Percentiles rank a stretch among this genome's conserved stretches.
Conservation (phyloP, 2,329 filamentous ascomycete species). For the Calonectria pseudoreteaudii region DNA sequence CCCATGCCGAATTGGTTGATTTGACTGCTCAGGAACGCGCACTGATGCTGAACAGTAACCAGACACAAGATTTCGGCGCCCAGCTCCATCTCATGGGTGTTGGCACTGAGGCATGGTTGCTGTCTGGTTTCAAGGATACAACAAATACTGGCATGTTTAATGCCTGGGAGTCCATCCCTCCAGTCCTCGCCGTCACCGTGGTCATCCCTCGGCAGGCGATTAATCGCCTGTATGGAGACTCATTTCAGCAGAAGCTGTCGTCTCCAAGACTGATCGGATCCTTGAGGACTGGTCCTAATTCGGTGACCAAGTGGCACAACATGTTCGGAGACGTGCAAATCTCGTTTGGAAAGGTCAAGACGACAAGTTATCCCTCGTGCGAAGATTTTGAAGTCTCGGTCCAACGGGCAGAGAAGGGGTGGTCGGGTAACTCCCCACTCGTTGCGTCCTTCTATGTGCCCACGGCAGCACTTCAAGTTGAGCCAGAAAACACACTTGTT, state of each 20-base stretch:
- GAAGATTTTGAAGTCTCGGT: conserved; percentile 50
- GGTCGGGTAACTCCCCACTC: conserved; percentile 52
- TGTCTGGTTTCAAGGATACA: conserved; percentile 31
- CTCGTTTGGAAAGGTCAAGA: conserved; percentile 52
- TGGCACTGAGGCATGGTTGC: conserved; percentile 47
- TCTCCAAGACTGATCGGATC: conserved; percentile 48
- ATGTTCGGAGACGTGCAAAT: conserved; percentile 56
- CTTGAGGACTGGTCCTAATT: conserved; percentile 39
- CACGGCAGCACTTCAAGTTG: conserved; percentile 47
- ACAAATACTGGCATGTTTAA: conserved; percentile 45
- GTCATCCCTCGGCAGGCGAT: conserved; percentile 47
- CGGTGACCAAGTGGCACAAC: conserved; percentile 46
- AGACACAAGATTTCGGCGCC: conserved; percentile 49
- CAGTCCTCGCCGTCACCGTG: conserved; percentile 51
- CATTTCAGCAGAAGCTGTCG: conserved; percentile 25
- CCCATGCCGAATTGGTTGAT: conserved; percentile 45
- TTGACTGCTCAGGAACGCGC: conserved; percentile 46
- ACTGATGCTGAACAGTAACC: conserved; percentile 45
- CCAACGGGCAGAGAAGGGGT: conserved; percentile 50
- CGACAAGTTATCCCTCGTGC: conserved; percentile 36
- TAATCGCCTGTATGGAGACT: conserved; percentile 41
- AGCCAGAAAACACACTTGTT: conserved; percentile 46
- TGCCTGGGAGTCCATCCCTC: conserved; percentile 52
- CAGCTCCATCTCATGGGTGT: conserved; percentile 52
- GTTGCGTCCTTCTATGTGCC: conserved; percentile 57